phyloP scores from a whole-genome alignment of 139 green algal genomes.

The Coelastrella sp. region DNA sequence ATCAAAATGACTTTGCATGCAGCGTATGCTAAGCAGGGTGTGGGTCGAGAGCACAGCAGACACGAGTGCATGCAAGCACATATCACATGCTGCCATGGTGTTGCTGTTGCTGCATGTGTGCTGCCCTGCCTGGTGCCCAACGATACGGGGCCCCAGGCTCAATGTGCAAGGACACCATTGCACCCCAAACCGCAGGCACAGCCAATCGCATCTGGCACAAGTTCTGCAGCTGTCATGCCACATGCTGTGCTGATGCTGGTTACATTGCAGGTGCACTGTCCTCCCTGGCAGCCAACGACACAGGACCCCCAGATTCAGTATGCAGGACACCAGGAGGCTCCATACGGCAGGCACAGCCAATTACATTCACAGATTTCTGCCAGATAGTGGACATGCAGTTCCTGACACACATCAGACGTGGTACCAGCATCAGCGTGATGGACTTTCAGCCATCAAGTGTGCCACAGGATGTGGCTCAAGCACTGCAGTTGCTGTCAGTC shows the following conservation, averaged over 20 bases:
- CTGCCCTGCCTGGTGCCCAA: no score
- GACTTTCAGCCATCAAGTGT: slow-evolving; percentile 64
- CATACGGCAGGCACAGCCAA: slow-evolving; percentile 14
- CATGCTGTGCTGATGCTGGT: not conserved
- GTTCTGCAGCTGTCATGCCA: no score
- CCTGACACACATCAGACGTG: slow-evolving; percentile 84
- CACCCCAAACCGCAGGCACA: not conserved
- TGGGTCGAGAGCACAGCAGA: no score
- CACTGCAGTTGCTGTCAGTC: slow-evolving; percentile 60
- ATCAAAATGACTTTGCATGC: no score
- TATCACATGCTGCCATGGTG: not conserved
- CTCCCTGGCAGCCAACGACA: not conserved
- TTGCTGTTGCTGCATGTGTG: not conserved
- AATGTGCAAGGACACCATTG: no score
- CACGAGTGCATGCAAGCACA: no score
- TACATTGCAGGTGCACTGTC: slow-evolving; percentile 10
- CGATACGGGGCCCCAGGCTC: no score
- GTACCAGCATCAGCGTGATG: slow-evolving; percentile 76
- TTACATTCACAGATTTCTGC: slow-evolving; percentile 48
- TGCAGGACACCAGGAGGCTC: slow-evolving; percentile 9
- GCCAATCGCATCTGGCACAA: no score
- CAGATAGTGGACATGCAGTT: slow-evolving; percentile 82
- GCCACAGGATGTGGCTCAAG: slow-evolving; percentile 49
- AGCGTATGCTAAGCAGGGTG: no score
- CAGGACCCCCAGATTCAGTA: not conserved